phyloP scores from a whole-genome alignment of 257 asterid species.

The Ophiorrhiza pumila region DNA sequence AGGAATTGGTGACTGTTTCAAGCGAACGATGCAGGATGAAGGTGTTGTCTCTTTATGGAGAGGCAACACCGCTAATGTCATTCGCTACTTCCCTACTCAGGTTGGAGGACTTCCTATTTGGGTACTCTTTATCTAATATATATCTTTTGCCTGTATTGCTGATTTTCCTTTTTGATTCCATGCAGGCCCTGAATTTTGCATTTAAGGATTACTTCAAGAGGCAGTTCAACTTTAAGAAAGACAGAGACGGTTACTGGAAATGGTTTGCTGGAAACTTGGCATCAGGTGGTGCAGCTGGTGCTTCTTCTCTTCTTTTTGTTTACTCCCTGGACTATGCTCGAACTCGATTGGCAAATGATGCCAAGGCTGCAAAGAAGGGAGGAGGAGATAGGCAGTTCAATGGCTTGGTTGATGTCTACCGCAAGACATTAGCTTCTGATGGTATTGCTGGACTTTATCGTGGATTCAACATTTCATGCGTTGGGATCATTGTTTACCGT shows the following conservation, averaged over 20 bases:
- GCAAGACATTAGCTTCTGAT: constrained; percentile 38
- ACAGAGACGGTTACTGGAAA: constrained; percentile 45
- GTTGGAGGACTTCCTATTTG: constrained; percentile 6
- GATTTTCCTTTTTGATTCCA: background rate
- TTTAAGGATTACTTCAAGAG: constrained; percentile 47
- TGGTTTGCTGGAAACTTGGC: constrained; percentile 44
- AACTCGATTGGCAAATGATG: constrained; percentile 42
- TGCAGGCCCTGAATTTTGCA: constrained; percentile 44
- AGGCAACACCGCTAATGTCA: constrained; percentile 48
- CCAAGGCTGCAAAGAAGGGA: constrained; percentile 44
- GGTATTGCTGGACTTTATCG: constrained; percentile 48
- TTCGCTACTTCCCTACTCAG: constrained; percentile 50
- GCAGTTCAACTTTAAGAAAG: constrained; percentile 39
- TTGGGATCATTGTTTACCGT: constrained; percentile 46
- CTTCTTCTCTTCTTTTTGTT: constrained; percentile 43
- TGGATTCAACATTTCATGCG: constrained; percentile 46
- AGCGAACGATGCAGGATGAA: constrained; percentile 35
- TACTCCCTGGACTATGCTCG: constrained; percentile 47
- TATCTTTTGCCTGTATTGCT: background rate
- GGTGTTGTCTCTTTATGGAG: constrained; percentile 41
- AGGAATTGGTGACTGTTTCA: constrained; percentile 41
- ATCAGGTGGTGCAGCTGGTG: constrained; percentile 56
- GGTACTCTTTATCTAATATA: background rate
- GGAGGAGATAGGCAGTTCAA: constrained; percentile 42
- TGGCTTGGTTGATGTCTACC: constrained; percentile 46